These are phyloP conservation scores for Ceratocystis eucalypticola DNA, from an alignment of 2,329 filamentous ascomycete genomes.

Conservation along the genomic window DNA sequence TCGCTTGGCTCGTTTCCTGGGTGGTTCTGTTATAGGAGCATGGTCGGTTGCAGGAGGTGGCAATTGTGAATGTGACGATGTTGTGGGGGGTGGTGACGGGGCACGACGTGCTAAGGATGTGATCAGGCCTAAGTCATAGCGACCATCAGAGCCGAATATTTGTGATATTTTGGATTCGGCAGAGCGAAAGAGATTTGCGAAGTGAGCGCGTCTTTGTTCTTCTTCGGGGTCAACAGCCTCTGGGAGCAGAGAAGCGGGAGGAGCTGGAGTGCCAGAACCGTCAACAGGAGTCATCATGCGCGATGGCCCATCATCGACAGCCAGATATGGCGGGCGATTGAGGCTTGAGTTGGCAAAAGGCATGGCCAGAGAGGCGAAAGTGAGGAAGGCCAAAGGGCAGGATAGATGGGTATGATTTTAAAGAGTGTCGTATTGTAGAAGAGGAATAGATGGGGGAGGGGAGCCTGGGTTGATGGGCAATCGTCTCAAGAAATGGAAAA, in stretches of 20 bases:
- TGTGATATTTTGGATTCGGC: slow-evolving; percentile 63
- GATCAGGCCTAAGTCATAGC: slow-evolving; percentile 39
- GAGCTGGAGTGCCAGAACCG: slow-evolving; percentile 25
- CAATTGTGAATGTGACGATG: slow-evolving; percentile 21
- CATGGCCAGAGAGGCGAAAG: slow-evolving; percentile 8
- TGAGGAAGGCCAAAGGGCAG: not conserved
- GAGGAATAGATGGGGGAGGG: not conserved
- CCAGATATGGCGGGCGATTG: slow-evolving; percentile 12
- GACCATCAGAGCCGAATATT: slow-evolving; percentile 52
- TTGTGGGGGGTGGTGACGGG: slow-evolving; percentile 21
- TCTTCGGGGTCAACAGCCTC: slow-evolving; percentile 34
- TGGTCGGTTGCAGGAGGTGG: slow-evolving; percentile 46
- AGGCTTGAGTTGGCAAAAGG: slow-evolving; percentile 2
- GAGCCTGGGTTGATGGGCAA: not conserved
- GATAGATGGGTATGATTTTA: not conserved
- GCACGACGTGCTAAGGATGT: slow-evolving; percentile 46
- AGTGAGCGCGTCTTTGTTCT: slow-evolving; percentile 57
- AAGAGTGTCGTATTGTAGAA: not conserved
- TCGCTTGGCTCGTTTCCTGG: slow-evolving; percentile 60
- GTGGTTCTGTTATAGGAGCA: slow-evolving; percentile 44
- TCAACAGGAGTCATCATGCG: slow-evolving; percentile 40
- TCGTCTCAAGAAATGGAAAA: slow-evolving; percentile 5
- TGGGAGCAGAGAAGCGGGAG: slow-evolving; percentile 8
- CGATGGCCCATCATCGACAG: slow-evolving; percentile 41
- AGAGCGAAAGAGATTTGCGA: slow-evolving; percentile 63